phyloP scores from a whole-genome alignment of 805 yeast genomes.

The Barnettozyma siamensis region DNA sequence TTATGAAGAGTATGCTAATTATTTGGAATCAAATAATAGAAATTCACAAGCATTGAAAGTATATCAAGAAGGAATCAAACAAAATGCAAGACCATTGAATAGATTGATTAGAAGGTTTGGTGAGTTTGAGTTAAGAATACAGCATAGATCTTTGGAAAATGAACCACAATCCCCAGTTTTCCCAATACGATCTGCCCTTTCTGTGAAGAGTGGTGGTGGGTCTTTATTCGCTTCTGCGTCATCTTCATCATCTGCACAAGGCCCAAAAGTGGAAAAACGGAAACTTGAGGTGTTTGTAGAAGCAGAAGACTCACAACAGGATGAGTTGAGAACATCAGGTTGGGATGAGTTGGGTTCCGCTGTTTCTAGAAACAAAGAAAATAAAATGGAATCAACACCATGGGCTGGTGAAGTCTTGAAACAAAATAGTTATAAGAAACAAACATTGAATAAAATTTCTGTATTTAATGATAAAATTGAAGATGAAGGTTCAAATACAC shows the following conservation, averaged over 20 bases:
- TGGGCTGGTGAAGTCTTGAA: constrained; percentile 61
- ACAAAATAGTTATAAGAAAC: constrained; percentile 28
- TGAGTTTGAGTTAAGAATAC: constrained; percentile 38
- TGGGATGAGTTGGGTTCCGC: constrained; percentile 48
- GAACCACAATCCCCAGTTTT: constrained; percentile 33
- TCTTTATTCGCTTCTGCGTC: constrained; percentile 11
- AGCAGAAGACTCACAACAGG: constrained; percentile 11
- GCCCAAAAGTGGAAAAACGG: constrained; percentile 9
- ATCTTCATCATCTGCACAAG: constrained; percentile 2
- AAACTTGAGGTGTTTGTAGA: constrained; percentile 21
- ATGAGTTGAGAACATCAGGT: constrained; percentile 22
- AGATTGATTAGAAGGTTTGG: constrained; percentile 39
- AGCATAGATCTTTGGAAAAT: constrained; percentile 18
- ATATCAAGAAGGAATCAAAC: constrained; percentile 50
- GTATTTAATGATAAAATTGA: constrained; percentile 42
- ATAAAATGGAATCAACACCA: constrained; percentile 44
- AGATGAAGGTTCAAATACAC: constrained; percentile 26
- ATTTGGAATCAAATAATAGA: constrained; percentile 46
- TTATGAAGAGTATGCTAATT: constrained; percentile 75
- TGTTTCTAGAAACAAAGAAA: constrained; percentile 56
- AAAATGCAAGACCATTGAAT: constrained; percentile 58
- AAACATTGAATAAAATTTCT: constrained; percentile 23
- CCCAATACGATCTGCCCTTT: constrained; percentile 29
- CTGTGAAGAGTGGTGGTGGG: constrained; percentile 36
- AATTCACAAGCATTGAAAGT: constrained; percentile 52